A percentile compares a stretch with the other conserved stretches of the same genome.
phyloP scores from a whole-genome alignment of 2,329 filamentous ascomycete genomes.

The Fusarium udum region DNA sequence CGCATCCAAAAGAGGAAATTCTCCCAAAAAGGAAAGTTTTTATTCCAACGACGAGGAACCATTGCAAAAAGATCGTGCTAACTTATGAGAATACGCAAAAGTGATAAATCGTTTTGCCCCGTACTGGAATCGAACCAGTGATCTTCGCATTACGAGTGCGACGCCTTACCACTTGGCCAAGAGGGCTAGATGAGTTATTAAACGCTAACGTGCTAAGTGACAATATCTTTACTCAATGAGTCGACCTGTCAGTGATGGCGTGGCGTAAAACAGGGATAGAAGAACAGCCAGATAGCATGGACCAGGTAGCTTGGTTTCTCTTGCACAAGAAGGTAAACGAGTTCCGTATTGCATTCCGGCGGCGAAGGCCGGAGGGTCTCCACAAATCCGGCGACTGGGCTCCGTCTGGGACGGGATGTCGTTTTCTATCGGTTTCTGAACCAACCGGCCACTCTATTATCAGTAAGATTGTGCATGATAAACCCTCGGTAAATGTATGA shows the following conservation, averaged over 20 bases:
- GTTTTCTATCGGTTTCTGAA: too few relatives aligned
- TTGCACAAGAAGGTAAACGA: neutral
- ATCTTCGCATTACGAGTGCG: conserved; percentile 44
- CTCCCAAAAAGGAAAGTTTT: neutral
- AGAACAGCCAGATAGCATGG: rapidly evolving
- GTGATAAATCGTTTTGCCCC: conserved; percentile 7
- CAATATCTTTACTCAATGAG: rapidly evolving
- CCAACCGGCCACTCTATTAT: neutral
- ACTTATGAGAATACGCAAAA: neutral
- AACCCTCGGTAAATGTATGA: rapidly evolving
- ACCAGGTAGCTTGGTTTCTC: too few relatives aligned
- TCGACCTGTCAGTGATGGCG: too few relatives aligned
- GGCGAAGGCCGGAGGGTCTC: neutral
- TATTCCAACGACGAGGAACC: neutral
- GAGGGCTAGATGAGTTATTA: conserved; percentile 27
- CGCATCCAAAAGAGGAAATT: neutral
- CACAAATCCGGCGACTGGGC: neutral
- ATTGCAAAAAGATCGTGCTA: rapidly evolving
- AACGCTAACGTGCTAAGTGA: rapidly evolving
- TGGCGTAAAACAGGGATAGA: too few relatives aligned
- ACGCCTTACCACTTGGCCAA: conserved; percentile 44
- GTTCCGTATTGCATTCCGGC: neutral
- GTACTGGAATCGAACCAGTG: conserved; percentile 40
- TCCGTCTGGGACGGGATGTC: neutral
- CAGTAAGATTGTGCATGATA: neutral